These are phyloP conservation scores for Hypocreales sp. DNA, from an alignment of 2,329 filamentous ascomycete genomes.

Conservation along the genomic window DNA sequence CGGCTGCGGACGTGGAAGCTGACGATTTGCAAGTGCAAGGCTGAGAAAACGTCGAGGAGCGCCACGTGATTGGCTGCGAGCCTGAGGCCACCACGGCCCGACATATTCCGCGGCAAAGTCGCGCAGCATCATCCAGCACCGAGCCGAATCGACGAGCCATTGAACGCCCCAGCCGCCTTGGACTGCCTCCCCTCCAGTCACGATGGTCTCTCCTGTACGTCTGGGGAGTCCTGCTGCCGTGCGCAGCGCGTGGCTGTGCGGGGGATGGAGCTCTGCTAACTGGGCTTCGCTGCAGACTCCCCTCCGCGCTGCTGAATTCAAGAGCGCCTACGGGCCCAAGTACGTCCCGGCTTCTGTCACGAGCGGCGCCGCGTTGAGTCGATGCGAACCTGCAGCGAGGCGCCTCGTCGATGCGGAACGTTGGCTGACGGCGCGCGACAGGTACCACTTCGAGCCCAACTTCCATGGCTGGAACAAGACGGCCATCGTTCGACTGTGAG, in stretches of 20 bases:
- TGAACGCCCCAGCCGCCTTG: constrained; percentile 16
- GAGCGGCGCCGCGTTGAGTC: background rate
- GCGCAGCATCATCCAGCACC: constrained; percentile 11
- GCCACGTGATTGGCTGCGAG: constrained; percentile 5
- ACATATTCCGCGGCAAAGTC: constrained; percentile 20
- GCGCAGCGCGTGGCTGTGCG: background rate
- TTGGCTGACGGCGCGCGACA: constrained; percentile 19
- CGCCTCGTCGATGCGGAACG: no score
- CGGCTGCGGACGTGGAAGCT: background rate
- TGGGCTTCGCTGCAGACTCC: constrained; percentile 22
- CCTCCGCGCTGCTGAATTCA: constrained; percentile 33
- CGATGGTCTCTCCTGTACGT: constrained; percentile 26
- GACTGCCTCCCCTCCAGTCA: constrained; percentile 15
- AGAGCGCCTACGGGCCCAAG: constrained; percentile 52
- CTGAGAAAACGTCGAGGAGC: constrained; percentile 6
- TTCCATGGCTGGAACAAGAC: constrained; percentile 32
- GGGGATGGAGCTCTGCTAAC: no score
- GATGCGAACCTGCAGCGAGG: no score
- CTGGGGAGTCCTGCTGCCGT: background rate
- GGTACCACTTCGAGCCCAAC: constrained; percentile 44
- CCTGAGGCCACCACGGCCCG: constrained; percentile 17
- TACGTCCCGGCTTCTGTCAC: constrained; percentile 20
- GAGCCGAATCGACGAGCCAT: constrained; percentile 19
- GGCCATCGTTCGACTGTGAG: constrained; percentile 35
- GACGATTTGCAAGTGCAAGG: constrained; percentile 1